Conservation (phyloP, 352 stramenopile species). For the Pythium aquatile region DNA sequence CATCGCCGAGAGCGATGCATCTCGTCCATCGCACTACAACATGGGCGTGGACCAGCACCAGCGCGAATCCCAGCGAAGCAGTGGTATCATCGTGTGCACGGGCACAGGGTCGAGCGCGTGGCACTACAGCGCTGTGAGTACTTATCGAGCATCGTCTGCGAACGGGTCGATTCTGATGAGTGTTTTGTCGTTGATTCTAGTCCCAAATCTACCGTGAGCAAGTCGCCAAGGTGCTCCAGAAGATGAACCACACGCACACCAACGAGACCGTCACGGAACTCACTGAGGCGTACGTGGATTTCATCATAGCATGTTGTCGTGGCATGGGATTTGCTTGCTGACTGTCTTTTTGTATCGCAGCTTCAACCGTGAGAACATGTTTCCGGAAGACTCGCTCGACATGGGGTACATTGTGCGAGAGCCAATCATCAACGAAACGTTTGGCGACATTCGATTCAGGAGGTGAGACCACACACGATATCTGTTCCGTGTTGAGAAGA, state of each 20-base stretch:
- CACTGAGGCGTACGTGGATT: constrained; percentile 67
- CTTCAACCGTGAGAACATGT: constrained; percentile 87
- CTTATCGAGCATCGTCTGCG: too few relatives aligned
- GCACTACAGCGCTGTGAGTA: constrained; percentile 83
- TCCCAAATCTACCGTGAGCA: constrained; percentile 87
- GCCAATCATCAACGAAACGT: constrained; percentile 89
- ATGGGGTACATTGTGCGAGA: constrained; percentile 87
- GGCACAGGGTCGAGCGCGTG: constrained; percentile 87
- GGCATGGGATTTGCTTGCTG: neutral
- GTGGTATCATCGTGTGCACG: constrained; percentile 86
- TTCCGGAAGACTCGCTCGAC: constrained; percentile 77
- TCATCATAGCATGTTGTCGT: neutral
- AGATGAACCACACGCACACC: constrained; percentile 86
- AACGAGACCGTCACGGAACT: constrained; percentile 87
- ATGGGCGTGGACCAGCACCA: constrained; percentile 88
- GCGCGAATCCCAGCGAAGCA: constrained; percentile 85
- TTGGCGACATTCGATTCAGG: constrained; percentile 88
- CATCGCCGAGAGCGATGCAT: constrained; percentile 85
- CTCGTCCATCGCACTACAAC: constrained; percentile 84
- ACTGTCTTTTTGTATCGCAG: constrained; percentile 26
- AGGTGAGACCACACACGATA: constrained; percentile 33
- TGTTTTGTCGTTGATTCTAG: constrained; percentile 28
- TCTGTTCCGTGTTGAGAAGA: neutral
- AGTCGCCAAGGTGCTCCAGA: constrained; percentile 76
- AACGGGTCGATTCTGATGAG: neutral